phyloP scores from a whole-genome alignment of 2,329 filamentous ascomycete genomes.

The Trematosphaeria pertusa region DNA sequence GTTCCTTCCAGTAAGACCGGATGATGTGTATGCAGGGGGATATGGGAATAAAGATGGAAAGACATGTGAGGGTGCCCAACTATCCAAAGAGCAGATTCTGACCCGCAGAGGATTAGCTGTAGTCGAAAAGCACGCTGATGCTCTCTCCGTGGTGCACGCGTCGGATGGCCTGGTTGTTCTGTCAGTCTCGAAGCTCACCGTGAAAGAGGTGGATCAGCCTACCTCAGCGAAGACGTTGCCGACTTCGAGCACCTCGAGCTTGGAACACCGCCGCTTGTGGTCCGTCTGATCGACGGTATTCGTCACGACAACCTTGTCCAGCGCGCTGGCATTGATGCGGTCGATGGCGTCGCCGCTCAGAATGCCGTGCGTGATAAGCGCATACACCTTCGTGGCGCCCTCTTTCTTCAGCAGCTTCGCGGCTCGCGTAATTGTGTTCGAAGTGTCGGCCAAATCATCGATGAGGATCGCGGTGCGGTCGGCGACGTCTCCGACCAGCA shows the following conservation, averaged over 20 bases:
- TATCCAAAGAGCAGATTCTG: constrained; percentile 11
- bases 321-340: constrained; percentile 87
- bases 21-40: too few relatives aligned
- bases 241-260: constrained; percentile 91
- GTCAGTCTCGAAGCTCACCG: constrained; percentile 22
- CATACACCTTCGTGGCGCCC: constrained; percentile 86
- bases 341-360: constrained; percentile 94
- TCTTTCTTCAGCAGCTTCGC: constrained; percentile 97
- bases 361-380: constrained; percentile 92
- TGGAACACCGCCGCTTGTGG: constrained; percentile 77
- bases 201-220: constrained; percentile 24
- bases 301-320: constrained; percentile 94
- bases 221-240: constrained; percentile 89
- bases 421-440: constrained; percentile 94
- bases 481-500: constrained; percentile 87
- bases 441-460: constrained; percentile 94
- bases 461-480: constrained; percentile 86
- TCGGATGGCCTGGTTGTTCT: constrained; percentile 71
- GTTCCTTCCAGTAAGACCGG: too few relatives aligned
- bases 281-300: constrained; percentile 92
- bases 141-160: constrained; percentile 97
- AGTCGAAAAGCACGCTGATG: constrained; percentile 93
- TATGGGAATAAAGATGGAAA: too few relatives aligned
- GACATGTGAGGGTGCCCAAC: too few relatives aligned
- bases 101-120: constrained; percentile 61